These are phyloP conservation scores for Acidomyces sp. DNA, from an alignment of 495 filamentous ascomycete species.

Conservation along the genomic window DNA sequence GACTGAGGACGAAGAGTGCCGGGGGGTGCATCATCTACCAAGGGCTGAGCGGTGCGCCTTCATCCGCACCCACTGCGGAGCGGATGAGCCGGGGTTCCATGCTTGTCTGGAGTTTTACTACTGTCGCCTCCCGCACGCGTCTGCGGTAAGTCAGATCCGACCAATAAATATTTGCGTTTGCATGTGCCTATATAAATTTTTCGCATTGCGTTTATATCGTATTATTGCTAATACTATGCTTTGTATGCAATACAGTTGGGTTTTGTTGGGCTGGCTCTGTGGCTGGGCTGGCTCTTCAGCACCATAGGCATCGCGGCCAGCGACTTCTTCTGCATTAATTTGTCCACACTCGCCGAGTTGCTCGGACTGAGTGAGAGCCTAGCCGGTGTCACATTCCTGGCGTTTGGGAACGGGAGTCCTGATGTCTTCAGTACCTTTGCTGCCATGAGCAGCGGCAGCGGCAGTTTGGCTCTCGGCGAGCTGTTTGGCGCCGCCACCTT, in stretches of 20 bases:
- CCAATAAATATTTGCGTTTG: too few relatives aligned
- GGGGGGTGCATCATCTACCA: conserved; percentile 60
- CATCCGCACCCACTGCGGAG: conserved; percentile 64
- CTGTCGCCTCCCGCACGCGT: conserved; percentile 56
- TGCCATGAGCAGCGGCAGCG: conserved; percentile 91
- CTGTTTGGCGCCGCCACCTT: conserved; percentile 91
- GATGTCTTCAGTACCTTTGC: conserved; percentile 98
- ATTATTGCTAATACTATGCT: too few relatives aligned
- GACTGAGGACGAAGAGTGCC: conserved; percentile 45
- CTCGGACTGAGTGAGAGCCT: conserved; percentile 91
- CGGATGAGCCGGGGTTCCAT: conserved; percentile 80
- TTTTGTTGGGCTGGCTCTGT: conserved; percentile 61
- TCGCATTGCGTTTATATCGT: too few relatives aligned
- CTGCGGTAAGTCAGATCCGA: too few relatives aligned
- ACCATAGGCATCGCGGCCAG: conserved; percentile 98
- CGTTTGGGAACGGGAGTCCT: conserved; percentile 97
- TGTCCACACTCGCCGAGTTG: conserved; percentile 78
- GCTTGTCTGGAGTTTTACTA: conserved; percentile 90
- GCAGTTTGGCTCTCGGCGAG: conserved; percentile 89
- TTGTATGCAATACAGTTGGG: conserved; percentile 64
- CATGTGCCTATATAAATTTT: too few relatives aligned
- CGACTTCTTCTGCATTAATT: conserved; percentile 95
- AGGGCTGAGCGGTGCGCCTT: conserved; percentile 80
- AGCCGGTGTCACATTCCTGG: conserved; percentile 91
- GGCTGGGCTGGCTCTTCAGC: conserved; percentile 85